Evolutionary conservation across 768 basidiomycete species (phyloP), one percentile per base, ranked within the genome.

Genomic region (Mycena albidolilacea): DNA sequence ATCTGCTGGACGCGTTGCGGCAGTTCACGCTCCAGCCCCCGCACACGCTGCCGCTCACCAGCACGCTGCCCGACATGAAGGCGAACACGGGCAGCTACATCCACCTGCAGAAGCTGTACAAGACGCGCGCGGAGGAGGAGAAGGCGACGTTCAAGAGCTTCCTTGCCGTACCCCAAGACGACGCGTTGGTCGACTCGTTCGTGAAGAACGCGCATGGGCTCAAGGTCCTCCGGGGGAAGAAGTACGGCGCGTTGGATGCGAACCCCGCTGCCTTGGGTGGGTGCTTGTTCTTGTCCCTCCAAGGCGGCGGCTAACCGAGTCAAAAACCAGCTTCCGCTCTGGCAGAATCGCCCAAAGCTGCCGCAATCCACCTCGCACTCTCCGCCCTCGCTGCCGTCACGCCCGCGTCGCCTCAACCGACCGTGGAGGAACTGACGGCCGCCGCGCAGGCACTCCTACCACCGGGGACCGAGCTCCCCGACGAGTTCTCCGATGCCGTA

Each of bases 41-140:
- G 7, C 84, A 91, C 64, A 89, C 90, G 0, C 88, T 98, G 4
- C 98, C 97, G 0, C 85, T 98, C n/a, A 92, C 92, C 4, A 90
- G 94, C 58, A 89, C 95, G 0, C 87, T 99, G 11, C 97, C 97
- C 0, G 97, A 99, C 83, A 98, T 99, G 95, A 97, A 97, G 79
- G 92, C 97, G 19, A 93, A 93, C 78, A 98, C 98, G 7, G 79
- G 84, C 23, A 87, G 88, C 67, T 99, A 98, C 79, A 92, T 98
- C 60, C 87, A 90, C 19, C 87, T 99, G 14, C 97, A 98, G 79
- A 91, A 87, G 52, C 80, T 99, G 70, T 99, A 97, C 85, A 95
- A 94, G 78, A 79, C 86, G 7, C 90, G 91, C 64, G 93, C 96
- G 3, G 89, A 90, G 44, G 87, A 89, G 63, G 95, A 97, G 79